A percentile compares a stretch with the other conserved stretches of the same genome.
These are phyloP conservation scores for Zygoascus sp. DNA, from an alignment of 1,139 yeast genomes.

Conservation along the genomic window DNA sequence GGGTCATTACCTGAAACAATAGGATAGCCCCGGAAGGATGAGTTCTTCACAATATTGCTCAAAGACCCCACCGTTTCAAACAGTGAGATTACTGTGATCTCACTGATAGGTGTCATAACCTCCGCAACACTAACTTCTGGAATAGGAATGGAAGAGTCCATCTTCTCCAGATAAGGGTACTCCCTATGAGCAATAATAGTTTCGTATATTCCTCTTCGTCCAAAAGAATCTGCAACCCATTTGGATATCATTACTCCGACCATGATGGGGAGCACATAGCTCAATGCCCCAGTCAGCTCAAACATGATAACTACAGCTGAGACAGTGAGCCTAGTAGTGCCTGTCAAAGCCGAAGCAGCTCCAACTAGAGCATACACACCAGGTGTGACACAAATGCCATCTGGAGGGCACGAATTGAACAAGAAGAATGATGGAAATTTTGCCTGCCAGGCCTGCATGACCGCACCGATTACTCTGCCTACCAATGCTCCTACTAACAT, in stretches of 20 bases:
- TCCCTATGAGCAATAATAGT: slow-evolving; percentile 39
- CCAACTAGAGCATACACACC: slow-evolving; percentile 97
- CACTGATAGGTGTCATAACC: slow-evolving; percentile 31
- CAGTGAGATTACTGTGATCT: slow-evolving; percentile 22
- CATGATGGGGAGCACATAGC: slow-evolving; percentile 91
- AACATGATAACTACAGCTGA: slow-evolving; percentile 94
- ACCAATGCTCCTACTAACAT: slow-evolving; percentile 64
- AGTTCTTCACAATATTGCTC: slow-evolving; percentile 19
- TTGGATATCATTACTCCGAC: slow-evolving; percentile 46
- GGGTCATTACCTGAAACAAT: slow-evolving; percentile 1
- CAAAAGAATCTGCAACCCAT: slow-evolving; percentile 43
- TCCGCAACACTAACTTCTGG: slow-evolving; percentile 35
- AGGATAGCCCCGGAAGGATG: slow-evolving; percentile 40
- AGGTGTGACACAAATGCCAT: slow-evolving; percentile 67
- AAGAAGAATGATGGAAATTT: slow-evolving; percentile 29
- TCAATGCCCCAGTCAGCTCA: slow-evolving; percentile 89
- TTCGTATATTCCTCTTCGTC: slow-evolving; percentile 40
- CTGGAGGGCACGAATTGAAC: slow-evolving; percentile 39
- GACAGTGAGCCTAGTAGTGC: slow-evolving; percentile 86
- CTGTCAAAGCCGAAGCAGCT: slow-evolving; percentile 92
- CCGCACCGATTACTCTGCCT: slow-evolving; percentile 64
- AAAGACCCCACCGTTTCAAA: slow-evolving; percentile 23
- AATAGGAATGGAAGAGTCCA: slow-evolving; percentile 37
- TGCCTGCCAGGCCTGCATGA: slow-evolving; percentile 40
- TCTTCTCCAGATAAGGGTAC: slow-evolving; percentile 39